phyloP scores from a whole-genome alignment of 2,329 filamentous ascomycete genomes.

The Ascochyta fabae region DNA sequence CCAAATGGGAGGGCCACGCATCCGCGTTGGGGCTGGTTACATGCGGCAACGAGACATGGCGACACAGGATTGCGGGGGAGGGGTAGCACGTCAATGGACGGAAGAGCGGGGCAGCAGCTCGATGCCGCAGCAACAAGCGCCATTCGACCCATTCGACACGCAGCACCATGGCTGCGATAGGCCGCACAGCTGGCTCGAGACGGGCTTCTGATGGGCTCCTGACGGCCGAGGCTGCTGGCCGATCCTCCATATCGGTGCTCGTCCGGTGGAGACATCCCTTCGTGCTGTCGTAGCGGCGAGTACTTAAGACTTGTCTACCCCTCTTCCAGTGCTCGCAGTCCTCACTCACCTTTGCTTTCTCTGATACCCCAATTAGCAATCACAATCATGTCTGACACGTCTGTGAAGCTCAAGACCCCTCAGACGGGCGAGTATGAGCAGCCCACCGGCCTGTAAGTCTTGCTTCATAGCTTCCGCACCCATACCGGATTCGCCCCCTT shows the following conservation, averaged over 20 bases:
- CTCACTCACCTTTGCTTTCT: conserved; percentile 21
- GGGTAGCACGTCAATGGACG: conserved; percentile 39
- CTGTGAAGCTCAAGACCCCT: conserved; percentile 71
- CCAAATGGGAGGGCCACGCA: conserved; percentile 20
- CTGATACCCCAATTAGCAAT: conserved; percentile 36
- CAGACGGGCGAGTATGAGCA: conserved; percentile 64
- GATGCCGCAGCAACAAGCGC: conserved; percentile 29
- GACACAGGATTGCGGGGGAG: conserved; percentile 40
- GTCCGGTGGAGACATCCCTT: conserved; percentile 30
- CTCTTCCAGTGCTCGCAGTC: conserved; percentile 24
- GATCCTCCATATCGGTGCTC: conserved; percentile 20
- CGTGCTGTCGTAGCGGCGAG: conserved; percentile 33
- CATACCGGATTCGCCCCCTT: background rate
- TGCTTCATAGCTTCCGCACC: too few species aligned
- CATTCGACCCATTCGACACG: conserved; percentile 18
- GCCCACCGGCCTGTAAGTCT: conserved; percentile 61
- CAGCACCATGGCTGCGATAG: conserved; percentile 28
- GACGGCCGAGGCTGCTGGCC: conserved; percentile 41
- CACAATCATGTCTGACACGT: conserved; percentile 53
- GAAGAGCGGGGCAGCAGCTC: conserved; percentile 38
- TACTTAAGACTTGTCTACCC: conserved; percentile 42
- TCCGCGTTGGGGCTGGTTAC: conserved; percentile 21
- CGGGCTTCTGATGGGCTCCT: conserved; percentile 27
- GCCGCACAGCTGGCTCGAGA: conserved; percentile 24
- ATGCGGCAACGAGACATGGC: conserved; percentile 20